Percentiles rank a stretch among this genome's conserved stretches.
phyloP scores from a whole-genome alignment of 768 basidiomycete species.

The Imleria badia region DNA sequence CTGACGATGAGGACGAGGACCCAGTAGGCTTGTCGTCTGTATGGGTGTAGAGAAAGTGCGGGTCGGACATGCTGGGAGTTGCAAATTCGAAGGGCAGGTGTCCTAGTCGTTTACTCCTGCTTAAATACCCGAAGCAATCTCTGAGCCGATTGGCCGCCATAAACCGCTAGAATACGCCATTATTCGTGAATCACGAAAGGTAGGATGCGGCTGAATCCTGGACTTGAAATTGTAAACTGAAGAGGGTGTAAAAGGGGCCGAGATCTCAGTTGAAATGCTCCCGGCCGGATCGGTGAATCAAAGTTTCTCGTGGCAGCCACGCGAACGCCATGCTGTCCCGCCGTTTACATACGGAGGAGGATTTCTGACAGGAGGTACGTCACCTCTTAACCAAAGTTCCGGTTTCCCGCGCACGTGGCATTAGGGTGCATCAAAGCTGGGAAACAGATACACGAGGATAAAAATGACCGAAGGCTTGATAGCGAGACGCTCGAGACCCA shows the following conservation, averaged over 20 bases:
- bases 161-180: background rate
- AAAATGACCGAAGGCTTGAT: background rate
- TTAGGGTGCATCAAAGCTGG: background rate
- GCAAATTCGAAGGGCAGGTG: background rate
- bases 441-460: background rate
- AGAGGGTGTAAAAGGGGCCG: background rate
- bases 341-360: conserved; percentile 1
- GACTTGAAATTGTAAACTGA: background rate
- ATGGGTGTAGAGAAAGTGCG: background rate
- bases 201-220: conserved; percentile 7
- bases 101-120: background rate
- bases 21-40: background rate
- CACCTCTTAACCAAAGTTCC: background rate
- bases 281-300: background rate
- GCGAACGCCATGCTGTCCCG: conserved; percentile 17
- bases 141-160: conserved; percentile 15
- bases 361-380: background rate
- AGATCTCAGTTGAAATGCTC: background rate
- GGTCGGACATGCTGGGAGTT: conserved; percentile 7
- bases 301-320: conserved; percentile 19
- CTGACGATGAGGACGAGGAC: conserved; percentile 9
- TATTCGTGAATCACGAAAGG: background rate
- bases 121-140: conserved; percentile 8
- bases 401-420: background rate
- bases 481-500: too few relatives aligned